These are phyloP conservation scores for Mucuna pruriens DNA, from an alignment of 306 rosid genomes.

Conservation along the genomic window DNA sequence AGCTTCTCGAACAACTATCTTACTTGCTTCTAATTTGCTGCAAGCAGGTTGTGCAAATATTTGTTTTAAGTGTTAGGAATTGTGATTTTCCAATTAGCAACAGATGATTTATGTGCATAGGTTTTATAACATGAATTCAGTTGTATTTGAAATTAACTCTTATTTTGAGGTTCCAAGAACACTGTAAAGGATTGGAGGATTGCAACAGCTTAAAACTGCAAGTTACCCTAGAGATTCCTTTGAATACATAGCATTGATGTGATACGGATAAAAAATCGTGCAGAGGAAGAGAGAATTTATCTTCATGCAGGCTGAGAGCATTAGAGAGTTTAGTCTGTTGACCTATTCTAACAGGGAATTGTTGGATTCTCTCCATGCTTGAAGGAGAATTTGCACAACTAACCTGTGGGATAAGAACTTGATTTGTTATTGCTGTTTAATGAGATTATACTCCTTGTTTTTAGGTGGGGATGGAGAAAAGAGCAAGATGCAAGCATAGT, in stretches of 20 bases:
- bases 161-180: background rate
- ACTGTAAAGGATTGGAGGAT: background rate
- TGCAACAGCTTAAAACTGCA: background rate
- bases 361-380: conserved; percentile 10
- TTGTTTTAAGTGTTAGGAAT: background rate
- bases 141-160: background rate
- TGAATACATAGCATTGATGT: background rate
- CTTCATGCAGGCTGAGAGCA: background rate
- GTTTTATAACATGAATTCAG: background rate
- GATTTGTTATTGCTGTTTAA: conserved; percentile 37
- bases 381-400: background rate
- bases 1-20: background rate
- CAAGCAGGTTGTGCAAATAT: background rate
- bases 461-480: conserved; percentile 79
- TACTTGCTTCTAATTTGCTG: background rate
- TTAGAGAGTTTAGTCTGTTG: background rate
- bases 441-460: conserved; percentile 40
- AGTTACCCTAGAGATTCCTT: background rate
- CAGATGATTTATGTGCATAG: background rate
- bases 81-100: background rate
- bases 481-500: conserved; percentile 52
- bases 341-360: background rate
- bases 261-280: background rate
- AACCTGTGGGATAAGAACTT: background rate
- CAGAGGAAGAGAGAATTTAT: background rate